Percentiles rank a stretch among this genome's conserved stretches.
Conservation (phyloP, 345 rosid species). For the Eucalyptus melliodora region DNA sequence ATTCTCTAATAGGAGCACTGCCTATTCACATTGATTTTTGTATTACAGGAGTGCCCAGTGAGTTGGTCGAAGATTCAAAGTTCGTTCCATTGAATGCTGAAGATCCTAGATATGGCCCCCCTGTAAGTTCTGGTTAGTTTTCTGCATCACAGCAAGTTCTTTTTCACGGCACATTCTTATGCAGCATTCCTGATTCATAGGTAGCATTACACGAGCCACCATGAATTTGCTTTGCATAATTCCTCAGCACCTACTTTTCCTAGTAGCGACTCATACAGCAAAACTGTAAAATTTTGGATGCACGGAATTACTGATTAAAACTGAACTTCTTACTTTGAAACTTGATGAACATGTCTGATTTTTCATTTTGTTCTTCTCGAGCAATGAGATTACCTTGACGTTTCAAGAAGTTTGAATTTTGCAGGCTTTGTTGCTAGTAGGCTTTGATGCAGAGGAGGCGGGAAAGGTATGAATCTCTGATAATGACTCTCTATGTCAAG, state of each 20-base stretch:
- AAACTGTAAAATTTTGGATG: rapidly evolving
- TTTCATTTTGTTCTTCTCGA: conserved; percentile 2
- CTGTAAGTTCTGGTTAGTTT: conserved; percentile 63
- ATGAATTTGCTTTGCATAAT: not conserved
- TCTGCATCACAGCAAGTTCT: not conserved
- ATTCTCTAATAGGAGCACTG: not conserved
- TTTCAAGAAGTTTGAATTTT: not conserved
- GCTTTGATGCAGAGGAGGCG: conserved; percentile 54
- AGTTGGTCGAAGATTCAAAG: conserved; percentile 51
- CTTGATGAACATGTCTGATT: not conserved
- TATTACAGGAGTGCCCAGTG: conserved; percentile 34
- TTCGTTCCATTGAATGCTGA: conserved; percentile 70
- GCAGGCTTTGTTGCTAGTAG: conserved; percentile 69
- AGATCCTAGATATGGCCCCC: conserved; percentile 72
- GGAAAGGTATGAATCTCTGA: conserved; percentile 25
- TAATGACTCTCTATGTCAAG: not conserved
- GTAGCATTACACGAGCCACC: not conserved
- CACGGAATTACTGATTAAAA: not conserved
- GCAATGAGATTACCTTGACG: not conserved
- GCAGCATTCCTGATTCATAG: not conserved
- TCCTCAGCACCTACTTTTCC: not conserved
- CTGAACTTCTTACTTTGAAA: not conserved
- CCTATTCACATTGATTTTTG: not conserved
- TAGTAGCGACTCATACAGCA: not conserved
- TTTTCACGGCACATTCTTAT: not conserved